phyloP scores from a whole-genome alignment of 1,284 basidiomycete genomes.

The Lentinus polychrous region DNA sequence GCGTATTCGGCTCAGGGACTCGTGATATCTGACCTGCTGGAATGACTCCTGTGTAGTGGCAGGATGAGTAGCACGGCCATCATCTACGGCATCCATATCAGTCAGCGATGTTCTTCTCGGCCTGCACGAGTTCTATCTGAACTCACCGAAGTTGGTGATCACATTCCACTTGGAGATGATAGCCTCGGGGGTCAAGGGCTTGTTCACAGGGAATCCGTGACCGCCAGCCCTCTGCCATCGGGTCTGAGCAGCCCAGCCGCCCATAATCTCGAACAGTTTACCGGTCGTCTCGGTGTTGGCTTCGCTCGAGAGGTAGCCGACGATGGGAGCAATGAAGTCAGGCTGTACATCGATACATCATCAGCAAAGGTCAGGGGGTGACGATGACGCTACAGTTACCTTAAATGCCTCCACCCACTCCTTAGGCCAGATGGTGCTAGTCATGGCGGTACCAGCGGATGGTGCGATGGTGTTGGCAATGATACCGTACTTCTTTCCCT shows the following conservation, averaged over 20 bases:
- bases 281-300: constrained; percentile 75
- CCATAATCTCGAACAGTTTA: constrained; percentile 82
- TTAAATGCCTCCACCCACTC: constrained; percentile 96
- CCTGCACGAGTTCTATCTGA: background rate
- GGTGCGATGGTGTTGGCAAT: constrained; percentile 87
- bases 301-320: constrained; percentile 87
- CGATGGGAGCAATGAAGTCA: constrained; percentile 87
- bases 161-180: constrained; percentile 72
- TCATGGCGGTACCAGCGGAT: constrained; percentile 90
- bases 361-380: background rate
- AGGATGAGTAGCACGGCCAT: constrained; percentile 77
- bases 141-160: constrained; percentile 78
- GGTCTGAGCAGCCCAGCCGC: constrained; percentile 89
- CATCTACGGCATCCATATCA: constrained; percentile 43
- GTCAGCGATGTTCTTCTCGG: constrained; percentile 3
- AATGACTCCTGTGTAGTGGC: constrained; percentile 66
- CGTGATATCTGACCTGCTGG: constrained; percentile 42
- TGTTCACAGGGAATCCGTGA: constrained; percentile 78
- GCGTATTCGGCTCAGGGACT: background rate
- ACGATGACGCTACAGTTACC: constrained; percentile 27
- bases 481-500: constrained; percentile 90
- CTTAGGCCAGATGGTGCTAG: constrained; percentile 80
- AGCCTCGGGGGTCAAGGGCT: constrained; percentile 71
- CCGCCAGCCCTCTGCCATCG: constrained; percentile 93
- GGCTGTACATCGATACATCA: constrained; percentile 41